Base-by-base conservation (phyloP, 2,329 filamentous ascomycete genomes). In the Pseudonectria foliicola region DNA sequence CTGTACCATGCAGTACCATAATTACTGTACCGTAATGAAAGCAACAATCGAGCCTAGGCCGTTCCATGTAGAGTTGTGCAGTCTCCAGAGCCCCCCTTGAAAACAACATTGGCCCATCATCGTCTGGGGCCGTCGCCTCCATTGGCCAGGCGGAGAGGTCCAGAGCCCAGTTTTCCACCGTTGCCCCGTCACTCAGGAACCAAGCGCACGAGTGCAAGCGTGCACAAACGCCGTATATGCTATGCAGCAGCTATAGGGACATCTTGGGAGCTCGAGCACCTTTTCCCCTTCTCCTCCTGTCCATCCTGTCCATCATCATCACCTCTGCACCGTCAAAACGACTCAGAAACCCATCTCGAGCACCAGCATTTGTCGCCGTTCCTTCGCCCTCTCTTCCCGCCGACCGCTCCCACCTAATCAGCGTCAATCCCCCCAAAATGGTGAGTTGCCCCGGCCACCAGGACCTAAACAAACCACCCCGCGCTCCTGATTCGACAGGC, bases 381-480 rank as follows among this genome's bases (percentile, higher is more conserved):
- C 31, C 16, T 33, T 34, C 33, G 23, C 23, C 31, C 38, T 14
- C n/a, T 33, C 27, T 28, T 16, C 26, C 18, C 26, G n/a, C 33
- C 25, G 24, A 24, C 13, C 18, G 5, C 18, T 34, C 33, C 30
- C 35, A 49, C 39, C 35, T 39, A 38, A 47, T 25, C 30, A 44
- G 40, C 45, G 33, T 37, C 38, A 39, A 37, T 27, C 37, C 34
- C 33, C 37, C 38, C 43, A 59, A 49, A 56, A 62, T 62, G 59
- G 59, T 62, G 54, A 62, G 59, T 62, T 58, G 55, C 52, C 53
- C 55, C 49, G 50, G 50, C n/a, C 53, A 56, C 50, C 56, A 11
- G 38, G 34, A 43, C 42, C 54, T 59, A 59, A 59, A 59, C 56
- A 59, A 59, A 50, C 42, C 37, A 45, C 52, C 52, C 55, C 52